Evolutionary conservation across 345 rosid species (phyloP), one percentile per base, ranked within the genome.

Genomic region (Rhodamnia rubescens): DNA sequence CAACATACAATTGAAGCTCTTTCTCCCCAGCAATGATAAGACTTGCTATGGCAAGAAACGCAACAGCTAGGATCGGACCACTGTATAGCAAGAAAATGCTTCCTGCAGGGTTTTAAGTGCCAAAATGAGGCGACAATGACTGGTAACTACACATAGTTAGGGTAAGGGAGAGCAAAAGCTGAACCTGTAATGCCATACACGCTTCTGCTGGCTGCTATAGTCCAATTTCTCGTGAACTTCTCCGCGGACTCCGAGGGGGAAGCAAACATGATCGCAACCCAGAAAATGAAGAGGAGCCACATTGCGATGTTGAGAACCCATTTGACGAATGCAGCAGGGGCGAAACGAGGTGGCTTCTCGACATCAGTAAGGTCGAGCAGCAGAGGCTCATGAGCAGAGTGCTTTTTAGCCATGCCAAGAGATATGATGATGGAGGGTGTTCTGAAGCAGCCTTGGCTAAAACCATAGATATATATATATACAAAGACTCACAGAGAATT

Each of bases 141-240:
- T 21, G 55, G 55, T 7, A 21, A 24, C 24, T 24, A 55, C 11
- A 9, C 0, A 50, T 27, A 55, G 49, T n/a, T 59, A 29, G 24
- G 32, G 42, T 85, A 16, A 78, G n/a, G 50, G 74, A 57, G 10
- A 54, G 20, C 29, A 53, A 16, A 24, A 49, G 54, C 24, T 84
- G 11, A 80, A 96, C 99, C 98, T 90, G 96, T 75, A 83, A 78
- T 74, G 44, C 98, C 98, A 83, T 92, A 93, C 83, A 89, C 86
- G 84, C 93, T 86, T 58, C 86, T 87, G 22, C 75, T 82, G 54
- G 94, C 88, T 75, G 89, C 85, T 32, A 8, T 22, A 84, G 82
- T 85, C 90, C 89, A 92, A 82, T 89, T 88, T 59, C 64, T 64
- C 47, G 92, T 61, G 84, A 93, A 36, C 4, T 58, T 88, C 27